These are phyloP conservation scores for Neurospora crassa DNA, from an alignment of 2,329 filamentous ascomycete species.

Conservation along the genomic window DNA sequence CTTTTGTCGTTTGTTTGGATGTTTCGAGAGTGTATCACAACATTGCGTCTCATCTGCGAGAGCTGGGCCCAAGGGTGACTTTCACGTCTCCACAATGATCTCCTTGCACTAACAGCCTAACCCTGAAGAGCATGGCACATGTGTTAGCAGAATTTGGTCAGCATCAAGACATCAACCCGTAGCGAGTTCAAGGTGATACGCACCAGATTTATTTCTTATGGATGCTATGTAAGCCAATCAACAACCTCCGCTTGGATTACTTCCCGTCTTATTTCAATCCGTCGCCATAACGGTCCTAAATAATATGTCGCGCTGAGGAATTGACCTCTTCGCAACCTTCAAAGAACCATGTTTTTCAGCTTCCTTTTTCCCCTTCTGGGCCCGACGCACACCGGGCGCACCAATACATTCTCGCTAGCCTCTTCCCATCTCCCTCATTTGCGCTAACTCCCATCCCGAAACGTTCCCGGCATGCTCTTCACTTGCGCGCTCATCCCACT, in stretches of 20 bases:
- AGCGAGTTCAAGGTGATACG: neutral
- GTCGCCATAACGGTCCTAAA: neutral
- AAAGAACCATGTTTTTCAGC: neutral
- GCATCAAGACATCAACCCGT: neutral
- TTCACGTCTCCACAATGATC: neutral
- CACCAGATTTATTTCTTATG: neutral
- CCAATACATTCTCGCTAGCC: neutral
- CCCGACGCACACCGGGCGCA: neutral
- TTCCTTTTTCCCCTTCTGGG: neutral
- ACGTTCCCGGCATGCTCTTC: neutral
- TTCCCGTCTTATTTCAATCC: neutral
- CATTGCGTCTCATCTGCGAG: neutral
- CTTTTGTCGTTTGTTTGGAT: neutral
- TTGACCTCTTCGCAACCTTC: neutral
- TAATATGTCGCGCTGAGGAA: neutral
- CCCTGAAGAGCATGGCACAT: neutral
- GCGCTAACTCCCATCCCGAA: neutral
- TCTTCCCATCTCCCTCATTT: neutral
- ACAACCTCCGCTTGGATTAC: neutral
- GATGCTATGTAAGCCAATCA: neutral
- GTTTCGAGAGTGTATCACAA: neutral
- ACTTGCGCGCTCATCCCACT: neutral
- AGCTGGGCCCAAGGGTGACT: neutral
- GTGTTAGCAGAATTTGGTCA: neutral
- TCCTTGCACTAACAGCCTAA: neutral